Percentiles rank a stretch among this genome's conserved stretches.
These are phyloP conservation scores for Solanum hybrid DNA, from an alignment of 305 asterid species.

Conservation along the genomic window DNA sequence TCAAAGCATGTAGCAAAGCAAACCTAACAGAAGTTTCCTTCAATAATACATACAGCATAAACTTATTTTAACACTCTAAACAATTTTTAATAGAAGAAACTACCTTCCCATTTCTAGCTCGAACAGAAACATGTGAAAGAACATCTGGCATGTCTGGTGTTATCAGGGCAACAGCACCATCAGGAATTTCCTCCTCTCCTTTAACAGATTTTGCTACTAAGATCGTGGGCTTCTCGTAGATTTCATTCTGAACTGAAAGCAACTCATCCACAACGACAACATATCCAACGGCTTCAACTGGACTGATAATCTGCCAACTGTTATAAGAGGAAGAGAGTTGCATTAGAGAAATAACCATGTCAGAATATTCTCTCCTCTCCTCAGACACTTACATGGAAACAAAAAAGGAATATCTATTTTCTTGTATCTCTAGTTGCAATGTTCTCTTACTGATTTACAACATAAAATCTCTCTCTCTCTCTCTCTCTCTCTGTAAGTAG, in stretches of 20 bases:
- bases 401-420: not conserved
- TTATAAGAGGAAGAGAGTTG: constrained; percentile 12
- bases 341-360: constrained; percentile 6
- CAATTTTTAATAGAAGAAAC: constrained; percentile 6
- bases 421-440: not conserved
- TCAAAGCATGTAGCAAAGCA: constrained; percentile 98
- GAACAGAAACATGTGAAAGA: constrained; percentile 96
- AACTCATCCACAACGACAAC: constrained; percentile 87
- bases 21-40: constrained; percentile 40
- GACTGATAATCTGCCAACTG: constrained; percentile 99
- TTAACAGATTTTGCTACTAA: constrained; percentile 88
- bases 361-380: constrained; percentile 1
- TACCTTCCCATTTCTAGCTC: constrained; percentile 98
- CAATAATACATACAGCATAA: not conserved
- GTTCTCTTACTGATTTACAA: not conserved
- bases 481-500: not conserved
- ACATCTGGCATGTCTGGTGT: constrained; percentile 99
- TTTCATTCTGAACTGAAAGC: constrained; percentile 79
- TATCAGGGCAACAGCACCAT: constrained; percentile 88
- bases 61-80: not conserved
- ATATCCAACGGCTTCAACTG: constrained; percentile 90
- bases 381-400: not conserved
- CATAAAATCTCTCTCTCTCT: no score
- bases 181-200: constrained; percentile 99
- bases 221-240: constrained; percentile 75